Percentiles rank a stretch among this genome's conserved stretches.
phyloP scores from a whole-genome alignment of 179 eudicot species.

The Amaranthus tricolor region DNA sequence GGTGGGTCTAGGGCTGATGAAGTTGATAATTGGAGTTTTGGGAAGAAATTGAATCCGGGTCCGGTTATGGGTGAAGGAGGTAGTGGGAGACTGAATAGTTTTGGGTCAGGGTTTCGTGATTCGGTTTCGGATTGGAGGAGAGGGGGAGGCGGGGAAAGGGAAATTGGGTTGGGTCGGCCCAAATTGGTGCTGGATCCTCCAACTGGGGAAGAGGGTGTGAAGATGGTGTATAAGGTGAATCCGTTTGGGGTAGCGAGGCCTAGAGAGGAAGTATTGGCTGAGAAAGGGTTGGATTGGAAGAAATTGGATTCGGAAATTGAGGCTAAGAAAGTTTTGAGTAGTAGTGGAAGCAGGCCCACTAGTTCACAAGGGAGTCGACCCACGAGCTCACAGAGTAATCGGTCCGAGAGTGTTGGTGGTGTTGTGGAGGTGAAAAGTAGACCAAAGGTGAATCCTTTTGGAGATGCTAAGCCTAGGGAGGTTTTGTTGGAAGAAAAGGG shows the following conservation, averaged over 20 bases:
- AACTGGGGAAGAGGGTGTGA: constrained; percentile 14
- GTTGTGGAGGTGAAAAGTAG: constrained; percentile 47
- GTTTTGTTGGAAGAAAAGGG: constrained; percentile 85
- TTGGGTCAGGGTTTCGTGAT: constrained; percentile 55
- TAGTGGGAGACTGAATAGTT: constrained; percentile 37
- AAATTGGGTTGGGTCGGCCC: constrained; percentile 14
- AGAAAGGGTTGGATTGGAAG: constrained; percentile 94
- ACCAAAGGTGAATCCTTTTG: constrained; percentile 90
- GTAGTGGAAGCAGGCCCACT: constrained; percentile 31
- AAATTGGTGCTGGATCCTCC: constrained; percentile 42
- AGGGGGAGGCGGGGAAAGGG: constrained; percentile 35
- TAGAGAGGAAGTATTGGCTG: constrained; percentile 84
- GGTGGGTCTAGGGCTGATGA: constrained; percentile 71
- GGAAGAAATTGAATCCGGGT: constrained; percentile 22
- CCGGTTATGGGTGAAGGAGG: constrained; percentile 2
- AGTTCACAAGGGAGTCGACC: constrained; percentile 59
- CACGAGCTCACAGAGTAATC: constrained; percentile 65
- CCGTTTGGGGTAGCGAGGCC: constrained; percentile 97
- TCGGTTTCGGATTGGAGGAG: constrained; percentile 48
- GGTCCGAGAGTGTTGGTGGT: constrained; percentile 39
- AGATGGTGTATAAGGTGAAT: constrained; percentile 49
- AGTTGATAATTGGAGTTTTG: constrained; percentile 60
- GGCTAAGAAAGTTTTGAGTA: constrained; percentile 49
- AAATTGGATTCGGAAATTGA: constrained; percentile 73
- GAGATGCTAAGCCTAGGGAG: constrained; percentile 97